Base-by-base conservation (phyloP, 192 early-diverging fungal genomes). In the Phlyctochytrium planicorne region DNA sequence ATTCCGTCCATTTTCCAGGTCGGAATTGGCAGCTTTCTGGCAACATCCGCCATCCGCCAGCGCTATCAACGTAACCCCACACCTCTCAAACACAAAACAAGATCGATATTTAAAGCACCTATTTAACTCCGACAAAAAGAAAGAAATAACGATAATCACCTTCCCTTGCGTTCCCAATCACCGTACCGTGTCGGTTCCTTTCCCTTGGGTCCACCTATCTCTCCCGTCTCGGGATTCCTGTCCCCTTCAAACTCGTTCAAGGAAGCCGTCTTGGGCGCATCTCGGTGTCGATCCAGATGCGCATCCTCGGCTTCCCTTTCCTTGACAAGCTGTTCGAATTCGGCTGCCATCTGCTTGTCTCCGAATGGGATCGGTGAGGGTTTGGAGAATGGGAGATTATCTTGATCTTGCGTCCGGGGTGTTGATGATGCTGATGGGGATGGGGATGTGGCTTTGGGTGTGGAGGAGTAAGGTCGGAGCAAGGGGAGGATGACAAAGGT, bases 81-180 rank as follows among this genome's bases (percentile, higher is more conserved):
- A n/a, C n/a, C n/a, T n/a, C n/a, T n/a, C n/a, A n/a, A n/a, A n/a
- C n/a, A n/a, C n/a, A n/a, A n/a, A n/a, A n/a, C n/a, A n/a, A n/a
- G n/a, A n/a, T n/a, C n/a, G n/a, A n/a, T n/a, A n/a, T n/a, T n/a
- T n/a, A n/a, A n/a, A n/a, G n/a, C n/a, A n/a, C n/a, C n/a, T n/a
- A n/a, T n/a, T n/a, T n/a, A n/a, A n/a, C n/a, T n/a, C n/a, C n/a
- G n/a, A n/a, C n/a, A n/a, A n/a, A n/a, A n/a, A n/a, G n/a, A n/a
- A n/a, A n/a, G n/a, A n/a, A n/a, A n/a, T n/a, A n/a, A n/a, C n/a
- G n/a, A 47, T 47, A 6, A 6, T 47, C 40, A 47, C 3, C 91
- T 77, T 0, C 89, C 91, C 37, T 88, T 90, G 60, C 88, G 78
- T 70, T 93, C 91, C 91, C 91, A 93, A 70, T 93, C 91, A 29